Percentiles rank a stretch among this genome's conserved stretches.
Evolutionary conservation across 2,329 filamentous ascomycete genomes (phyloP).

Genomic region (Neofusicoccum sp.): DNA sequence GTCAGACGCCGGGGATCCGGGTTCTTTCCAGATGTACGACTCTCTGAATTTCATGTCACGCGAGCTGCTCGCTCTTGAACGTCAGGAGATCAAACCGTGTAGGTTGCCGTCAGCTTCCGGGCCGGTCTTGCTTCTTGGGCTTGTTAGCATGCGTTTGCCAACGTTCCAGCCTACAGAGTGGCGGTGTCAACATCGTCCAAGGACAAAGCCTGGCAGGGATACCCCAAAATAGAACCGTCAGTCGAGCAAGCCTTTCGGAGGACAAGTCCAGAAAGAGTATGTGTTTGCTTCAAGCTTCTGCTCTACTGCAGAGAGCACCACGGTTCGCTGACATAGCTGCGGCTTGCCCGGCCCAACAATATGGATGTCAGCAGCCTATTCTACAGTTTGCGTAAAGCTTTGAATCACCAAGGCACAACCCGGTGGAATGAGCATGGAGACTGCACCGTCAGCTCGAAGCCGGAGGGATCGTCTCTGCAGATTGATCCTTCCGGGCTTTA

Average conservation of each 20-base stretch:
- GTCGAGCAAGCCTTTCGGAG: not conserved
- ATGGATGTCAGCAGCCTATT: too few species aligned
- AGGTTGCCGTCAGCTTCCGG: not conserved
- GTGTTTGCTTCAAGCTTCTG: not conserved
- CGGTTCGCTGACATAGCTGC: not conserved
- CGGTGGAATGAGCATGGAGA: not conserved
- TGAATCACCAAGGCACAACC: not conserved
- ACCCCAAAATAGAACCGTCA: not conserved
- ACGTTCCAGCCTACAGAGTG: not conserved
- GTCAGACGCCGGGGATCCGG: not conserved
- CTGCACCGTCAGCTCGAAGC: not conserved
- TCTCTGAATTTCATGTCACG: not conserved
- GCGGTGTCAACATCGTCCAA: not conserved
- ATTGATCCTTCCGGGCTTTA: conserved; percentile 1
- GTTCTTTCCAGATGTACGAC: not conserved
- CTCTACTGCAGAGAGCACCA: not conserved
- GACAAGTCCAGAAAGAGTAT: not conserved
- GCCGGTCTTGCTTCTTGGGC: not conserved
- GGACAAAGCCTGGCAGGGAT: not conserved
- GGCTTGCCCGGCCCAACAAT: too few species aligned
- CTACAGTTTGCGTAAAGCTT: not conserved
- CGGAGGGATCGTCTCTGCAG: not conserved
- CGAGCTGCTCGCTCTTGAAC: not conserved
- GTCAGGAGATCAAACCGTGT: not conserved
- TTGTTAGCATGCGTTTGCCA: too few species aligned